phyloP scores from a whole-genome alignment of 352 stramenopile species.

The Globisporangium emineosum region DNA sequence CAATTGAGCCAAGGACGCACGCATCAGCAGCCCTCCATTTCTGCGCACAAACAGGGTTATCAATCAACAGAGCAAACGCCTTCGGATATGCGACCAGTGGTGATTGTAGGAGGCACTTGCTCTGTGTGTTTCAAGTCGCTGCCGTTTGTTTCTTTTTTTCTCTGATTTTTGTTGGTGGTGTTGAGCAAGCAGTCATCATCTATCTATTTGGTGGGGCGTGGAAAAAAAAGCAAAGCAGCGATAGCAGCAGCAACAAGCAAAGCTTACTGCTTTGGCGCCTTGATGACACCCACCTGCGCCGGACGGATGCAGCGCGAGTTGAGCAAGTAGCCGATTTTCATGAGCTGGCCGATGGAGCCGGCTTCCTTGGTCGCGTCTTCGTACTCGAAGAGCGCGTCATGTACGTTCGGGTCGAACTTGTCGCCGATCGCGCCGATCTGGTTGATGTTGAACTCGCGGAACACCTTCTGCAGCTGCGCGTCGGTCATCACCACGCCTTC shows the following conservation, averaged over 20 bases:
- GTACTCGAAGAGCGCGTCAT: conserved; percentile 98
- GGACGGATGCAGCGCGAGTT: conserved; percentile 95
- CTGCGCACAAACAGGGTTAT: background rate
- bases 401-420: conserved; percentile 97
- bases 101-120: background rate
- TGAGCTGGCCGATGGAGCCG: conserved; percentile 94
- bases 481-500: conserved; percentile 95
- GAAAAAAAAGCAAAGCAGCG: background rate
- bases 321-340: conserved; percentile 96
- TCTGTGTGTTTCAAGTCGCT: background rate
- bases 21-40: background rate
- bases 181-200: background rate
- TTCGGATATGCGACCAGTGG: background rate
- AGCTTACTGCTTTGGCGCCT: conserved; percentile 29
- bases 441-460: conserved; percentile 88
- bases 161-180: conserved; percentile 1
- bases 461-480: conserved; percentile 94
- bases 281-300: conserved; percentile 93
- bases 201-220: conserved; percentile 2
- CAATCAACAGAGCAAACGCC: background rate
- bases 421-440: conserved; percentile 93
- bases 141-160: background rate
- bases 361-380: conserved; percentile 85
- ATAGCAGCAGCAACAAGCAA: background rate
- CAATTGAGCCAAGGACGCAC: background rate